Percentiles rank a stretch among this genome's conserved stretches.
phyloP scores from a whole-genome alignment of 2,329 filamentous ascomycete species.

The Xylariales sp. region DNA sequence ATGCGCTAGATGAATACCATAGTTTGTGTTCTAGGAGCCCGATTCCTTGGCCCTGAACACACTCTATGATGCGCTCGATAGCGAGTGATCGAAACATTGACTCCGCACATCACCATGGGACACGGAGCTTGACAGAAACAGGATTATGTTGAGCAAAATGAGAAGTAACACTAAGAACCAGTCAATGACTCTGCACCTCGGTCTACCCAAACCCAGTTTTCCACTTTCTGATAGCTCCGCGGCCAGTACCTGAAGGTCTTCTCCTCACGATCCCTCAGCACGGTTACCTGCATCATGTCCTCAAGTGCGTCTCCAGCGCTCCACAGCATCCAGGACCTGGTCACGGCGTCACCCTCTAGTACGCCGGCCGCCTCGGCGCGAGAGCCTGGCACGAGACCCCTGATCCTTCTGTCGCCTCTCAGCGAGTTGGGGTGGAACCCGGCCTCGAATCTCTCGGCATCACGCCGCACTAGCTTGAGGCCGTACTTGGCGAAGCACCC shows the following conservation, averaged over 20 bases:
- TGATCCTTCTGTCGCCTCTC: slow-evolving; percentile 1
- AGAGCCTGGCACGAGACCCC: neutral
- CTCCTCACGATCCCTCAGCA: neutral
- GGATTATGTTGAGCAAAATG: too few species aligned
- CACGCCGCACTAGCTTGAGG: slow-evolving; percentile 1
- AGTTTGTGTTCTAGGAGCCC: too few species aligned
- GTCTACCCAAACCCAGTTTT: slow-evolving; percentile 1
- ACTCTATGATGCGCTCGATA: too few species aligned
- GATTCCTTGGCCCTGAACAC: too few species aligned
- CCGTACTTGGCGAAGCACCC: slow-evolving; percentile 3
- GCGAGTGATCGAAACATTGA: too few species aligned
- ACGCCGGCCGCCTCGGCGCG: neutral
- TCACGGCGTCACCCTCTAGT: neutral
- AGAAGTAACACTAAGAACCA: too few species aligned
- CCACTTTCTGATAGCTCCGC: neutral
- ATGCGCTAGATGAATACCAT: too few species aligned
- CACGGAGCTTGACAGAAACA: too few species aligned
- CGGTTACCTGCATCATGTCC: slow-evolving; percentile 2
- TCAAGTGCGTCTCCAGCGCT: neutral
- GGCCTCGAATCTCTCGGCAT: neutral
- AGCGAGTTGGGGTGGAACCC: slow-evolving; percentile 1
- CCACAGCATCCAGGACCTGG: slow-evolving; percentile 3
- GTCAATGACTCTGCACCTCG: too few species aligned
- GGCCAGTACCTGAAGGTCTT: neutral
- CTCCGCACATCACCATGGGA: too few species aligned